Evolutionary conservation across 1,139 yeast genomes (phyloP), one percentile per base, ranked within the genome.

Genomic region (Geotrichum aggregatum): DNA sequence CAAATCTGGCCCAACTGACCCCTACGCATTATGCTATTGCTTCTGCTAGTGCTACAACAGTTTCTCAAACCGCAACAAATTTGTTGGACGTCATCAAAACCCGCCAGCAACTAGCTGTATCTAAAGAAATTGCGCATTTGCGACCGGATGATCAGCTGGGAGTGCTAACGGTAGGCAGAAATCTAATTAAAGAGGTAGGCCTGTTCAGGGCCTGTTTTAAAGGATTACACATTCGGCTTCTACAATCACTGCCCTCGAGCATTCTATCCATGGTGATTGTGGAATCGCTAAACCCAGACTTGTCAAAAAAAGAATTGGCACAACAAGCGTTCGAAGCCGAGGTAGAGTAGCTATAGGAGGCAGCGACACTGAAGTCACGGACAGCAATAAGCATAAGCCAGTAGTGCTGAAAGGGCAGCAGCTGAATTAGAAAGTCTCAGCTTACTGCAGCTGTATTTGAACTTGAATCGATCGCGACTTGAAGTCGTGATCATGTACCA

Each of bases 21-120:
- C 60, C 66, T 4, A 21, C 53, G 14, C 65, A 69, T 22, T 68
- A 67, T 51, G 73, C 72, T 4, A 36, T 62, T 3, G 66, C 74
- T 1, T 71, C 74, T 0, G 73, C 72, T 1, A 50, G 58, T 1
- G 75, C 76, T 7, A 68, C 73, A n/a, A 56, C 68, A 0, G 55
- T 66, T 4, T 73, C 76, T 0, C 68, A 72, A n/a, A 57, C 68
- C 3, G 64, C 63, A 13, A 71, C 75, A 28, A 73, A 73, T 55
- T 71, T 71, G 44, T 60, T 73, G 21, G 76, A 73, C 55, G 69
- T 73, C 16, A 67, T 73, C 42, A 73, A 73, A 56, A 73, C 76
- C 8, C 63, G 76, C 13, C 76, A 72, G 61, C 76, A 73, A 62
- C 64, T 72, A 42, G 74, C 76, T 1, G 67, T 65, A 31, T 66